phyloP scores from a whole-genome alignment of 106 monocot genomes.

The Dioscorea zingiberensis region DNA sequence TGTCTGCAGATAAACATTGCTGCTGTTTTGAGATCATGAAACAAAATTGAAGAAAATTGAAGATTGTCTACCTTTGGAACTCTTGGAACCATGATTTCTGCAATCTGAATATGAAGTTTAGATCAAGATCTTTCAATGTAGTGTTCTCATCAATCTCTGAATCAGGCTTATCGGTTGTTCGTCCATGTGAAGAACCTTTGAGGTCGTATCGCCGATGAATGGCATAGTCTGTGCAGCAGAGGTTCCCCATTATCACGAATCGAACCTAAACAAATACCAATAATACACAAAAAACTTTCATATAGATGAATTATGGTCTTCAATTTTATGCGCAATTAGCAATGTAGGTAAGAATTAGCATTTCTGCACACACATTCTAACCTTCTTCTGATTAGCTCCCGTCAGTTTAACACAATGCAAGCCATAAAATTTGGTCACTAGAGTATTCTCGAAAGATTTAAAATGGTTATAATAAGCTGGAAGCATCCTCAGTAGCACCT shows the following conservation, averaged over 20 bases:
- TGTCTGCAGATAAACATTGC: slow-evolving; percentile 5
- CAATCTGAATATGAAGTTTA: slow-evolving; percentile 32
- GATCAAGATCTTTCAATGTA: slow-evolving; percentile 34
- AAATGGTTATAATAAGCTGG: slow-evolving; percentile 74
- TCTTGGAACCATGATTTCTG: slow-evolving; percentile 27
- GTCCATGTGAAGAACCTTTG: slow-evolving; percentile 31
- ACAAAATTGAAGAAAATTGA: neutral
- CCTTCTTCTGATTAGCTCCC: slow-evolving; percentile 62
- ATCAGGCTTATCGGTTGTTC: slow-evolving; percentile 32
- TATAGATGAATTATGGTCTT: neutral
- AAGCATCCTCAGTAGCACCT: slow-evolving; percentile 77
- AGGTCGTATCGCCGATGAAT: slow-evolving; percentile 34
- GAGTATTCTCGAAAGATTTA: slow-evolving; percentile 51
- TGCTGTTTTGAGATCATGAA: neutral
- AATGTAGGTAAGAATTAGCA: no score
- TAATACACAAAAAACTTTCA: neutral
- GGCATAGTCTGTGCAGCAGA: slow-evolving; percentile 28
- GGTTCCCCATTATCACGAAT: slow-evolving; percentile 38
- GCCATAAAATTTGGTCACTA: slow-evolving; percentile 65
- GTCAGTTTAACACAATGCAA: slow-evolving; percentile 66
- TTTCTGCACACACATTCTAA: slow-evolving; percentile 10
- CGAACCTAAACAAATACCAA: slow-evolving; percentile 22
- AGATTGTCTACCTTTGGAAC: slow-evolving; percentile 17
- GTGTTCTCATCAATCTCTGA: slow-evolving; percentile 33
- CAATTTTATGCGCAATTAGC: no score